A percentile compares a stretch with the other conserved stretches of the same genome.
These are phyloP conservation scores for Pestalotiopsis sp. DNA, from an alignment of 2,329 filamentous ascomycete genomes.

Conservation along the genomic window DNA sequence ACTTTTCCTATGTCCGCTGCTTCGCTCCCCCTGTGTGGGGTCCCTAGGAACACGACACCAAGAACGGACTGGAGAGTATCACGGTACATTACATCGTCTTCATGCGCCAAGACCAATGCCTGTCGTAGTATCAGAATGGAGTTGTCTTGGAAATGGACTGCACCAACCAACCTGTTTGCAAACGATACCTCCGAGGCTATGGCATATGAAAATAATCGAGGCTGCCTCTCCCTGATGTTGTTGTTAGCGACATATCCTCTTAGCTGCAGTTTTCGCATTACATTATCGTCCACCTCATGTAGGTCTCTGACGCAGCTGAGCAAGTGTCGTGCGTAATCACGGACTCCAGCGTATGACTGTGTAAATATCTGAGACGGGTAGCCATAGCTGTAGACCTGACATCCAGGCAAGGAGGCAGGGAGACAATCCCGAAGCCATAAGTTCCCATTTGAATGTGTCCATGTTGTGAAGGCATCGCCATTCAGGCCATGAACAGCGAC, in stretches of 20 bases:
- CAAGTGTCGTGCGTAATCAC: conserved; percentile 21
- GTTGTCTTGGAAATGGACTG: background rate
- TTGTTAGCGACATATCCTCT: conserved; percentile 14
- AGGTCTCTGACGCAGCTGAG: conserved; percentile 17
- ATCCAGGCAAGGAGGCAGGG: conserved; percentile 22
- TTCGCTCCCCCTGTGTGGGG: conserved; percentile 33
- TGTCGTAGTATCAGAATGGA: conserved; percentile 2
- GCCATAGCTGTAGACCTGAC: conserved; percentile 26
- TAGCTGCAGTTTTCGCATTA: background rate
- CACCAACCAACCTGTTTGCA: conserved; percentile 29
- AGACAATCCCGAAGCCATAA: conserved; percentile 26
- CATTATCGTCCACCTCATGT: conserved; percentile 12
- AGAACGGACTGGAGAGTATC: conserved; percentile 19
- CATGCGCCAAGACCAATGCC: conserved; percentile 25
- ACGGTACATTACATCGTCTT: conserved; percentile 17
- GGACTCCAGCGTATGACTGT: conserved; percentile 15
- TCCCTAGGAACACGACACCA: conserved; percentile 33
- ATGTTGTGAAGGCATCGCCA: conserved; percentile 20
- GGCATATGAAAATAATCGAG: conserved; percentile 28
- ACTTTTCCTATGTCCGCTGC: conserved; percentile 24
- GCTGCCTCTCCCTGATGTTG: background rate
- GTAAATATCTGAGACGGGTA: conserved; percentile 23
- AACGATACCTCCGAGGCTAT: conserved; percentile 33
- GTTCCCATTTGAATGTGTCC: conserved; percentile 20
- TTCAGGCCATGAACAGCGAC: conserved; percentile 27